These are phyloP conservation scores for Pseudogymnoascus sp. DNA, from an alignment of 2,329 filamentous ascomycete genomes.

Conservation along the genomic window DNA sequence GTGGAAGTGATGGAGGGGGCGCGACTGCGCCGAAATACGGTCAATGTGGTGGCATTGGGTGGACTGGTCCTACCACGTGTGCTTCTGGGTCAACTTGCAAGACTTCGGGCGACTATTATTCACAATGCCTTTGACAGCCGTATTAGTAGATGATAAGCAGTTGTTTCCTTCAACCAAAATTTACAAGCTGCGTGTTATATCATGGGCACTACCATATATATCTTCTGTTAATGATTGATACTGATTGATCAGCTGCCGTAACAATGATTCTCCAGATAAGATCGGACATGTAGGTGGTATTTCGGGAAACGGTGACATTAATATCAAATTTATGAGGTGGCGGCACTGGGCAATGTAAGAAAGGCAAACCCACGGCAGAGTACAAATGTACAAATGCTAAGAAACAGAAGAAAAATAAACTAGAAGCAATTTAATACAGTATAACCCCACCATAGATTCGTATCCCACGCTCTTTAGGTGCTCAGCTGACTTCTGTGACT, in stretches of 20 bases:
- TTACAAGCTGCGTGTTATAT: background rate
- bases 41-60: background rate
- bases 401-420: too few species aligned
- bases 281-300: too few species aligned
- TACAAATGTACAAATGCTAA: too few species aligned
- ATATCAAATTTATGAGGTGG: too few species aligned
- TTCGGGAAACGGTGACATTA: too few species aligned
- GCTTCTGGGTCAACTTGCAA: slow-evolving; percentile 13
- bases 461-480: background rate
- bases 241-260: too few species aligned
- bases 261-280: too few species aligned
- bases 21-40: slow-evolving; percentile 8
- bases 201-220: background rate
- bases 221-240: background rate
- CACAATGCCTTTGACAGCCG: slow-evolving; percentile 12
- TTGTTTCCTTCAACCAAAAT: background rate
- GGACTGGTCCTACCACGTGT: slow-evolving; percentile 5
- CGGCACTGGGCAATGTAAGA: too few species aligned
- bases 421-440: background rate
- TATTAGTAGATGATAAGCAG: background rate
- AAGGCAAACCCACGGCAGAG: too few species aligned
- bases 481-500: background rate
- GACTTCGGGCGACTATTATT: slow-evolving; percentile 15
- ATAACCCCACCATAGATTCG: background rate
- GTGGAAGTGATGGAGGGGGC: background rate